Base-by-base conservation (phyloP, 768 basidiomycete species). In the Boletus vermiculosoides region DNA sequence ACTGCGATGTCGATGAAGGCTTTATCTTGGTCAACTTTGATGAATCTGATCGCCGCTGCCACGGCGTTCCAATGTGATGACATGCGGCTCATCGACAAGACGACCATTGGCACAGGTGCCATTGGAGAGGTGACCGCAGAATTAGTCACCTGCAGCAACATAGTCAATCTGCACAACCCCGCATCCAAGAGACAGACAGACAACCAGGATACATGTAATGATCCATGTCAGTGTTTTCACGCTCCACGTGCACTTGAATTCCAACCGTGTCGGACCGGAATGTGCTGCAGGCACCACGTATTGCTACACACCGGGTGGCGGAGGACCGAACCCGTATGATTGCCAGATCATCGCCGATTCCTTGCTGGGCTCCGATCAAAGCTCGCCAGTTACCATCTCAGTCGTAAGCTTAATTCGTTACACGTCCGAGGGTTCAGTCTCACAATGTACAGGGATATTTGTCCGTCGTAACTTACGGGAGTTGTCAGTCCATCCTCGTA, bases 391-490 rank as follows among this genome's bases (percentile, higher is more conserved):
- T 16, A 5, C 1, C 23, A 10, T 45, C 15, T 0, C 44, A 18
- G 10, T 2, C 2, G 44, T 25, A 25, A 5, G 23, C 10, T 45
- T 9, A 9, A 45, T 15, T 9, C 9, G 4, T 9, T 9, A 5
- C 39, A 40, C 9, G 16, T 25, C 10, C 2, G 42, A 45, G 23
- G 16, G 23, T 45, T 22, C 44, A 18, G 10, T 40, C n/a, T 20
- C 10, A 12, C 2, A 12, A 5, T 40, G n/a, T 20, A 20, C 39
- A 40, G 39, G 23, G 23, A 5, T 0, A 0, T 1, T 9, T 1
- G 4, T 10, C 0, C 15, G 2, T 15, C 5, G 0, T 3, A 16
- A 10, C 2, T 16, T 45, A 25, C 16, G 0, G 2, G 42, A 44
- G 4, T 23, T 42, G 41, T 15, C 3, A 22, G 9, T 0, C 4